A percentile compares a stretch with the other conserved stretches of the same genome.
Evolutionary conservation across 768 basidiomycete genomes (phyloP).

Genomic region (Glaciozyma antarctica): DNA sequence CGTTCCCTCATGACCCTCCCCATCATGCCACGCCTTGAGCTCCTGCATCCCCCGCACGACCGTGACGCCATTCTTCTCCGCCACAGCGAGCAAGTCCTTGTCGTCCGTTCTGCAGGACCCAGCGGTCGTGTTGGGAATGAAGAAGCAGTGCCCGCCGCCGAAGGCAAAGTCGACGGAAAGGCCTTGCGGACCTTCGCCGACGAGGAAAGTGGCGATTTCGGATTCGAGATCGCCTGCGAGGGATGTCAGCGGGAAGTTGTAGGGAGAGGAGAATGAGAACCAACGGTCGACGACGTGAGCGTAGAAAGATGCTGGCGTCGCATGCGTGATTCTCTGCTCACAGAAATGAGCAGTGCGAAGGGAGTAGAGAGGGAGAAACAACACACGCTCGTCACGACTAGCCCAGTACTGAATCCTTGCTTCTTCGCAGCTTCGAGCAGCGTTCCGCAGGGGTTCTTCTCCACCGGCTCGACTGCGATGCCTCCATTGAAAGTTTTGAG

Average conservation of each 20-base stretch:
- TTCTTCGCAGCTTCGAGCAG: slow-evolving; percentile 36
- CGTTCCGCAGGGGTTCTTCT: slow-evolving; percentile 29
- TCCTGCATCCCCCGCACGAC: slow-evolving; percentile 27
- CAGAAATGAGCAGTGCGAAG: not conserved
- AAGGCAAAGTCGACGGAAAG: slow-evolving; percentile 35
- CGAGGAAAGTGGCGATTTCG: slow-evolving; percentile 31
- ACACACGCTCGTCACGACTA: slow-evolving; percentile 29
- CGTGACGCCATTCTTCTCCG: slow-evolving; percentile 17
- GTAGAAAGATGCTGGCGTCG: slow-evolving; percentile 35
- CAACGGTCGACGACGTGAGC: slow-evolving; percentile 34
- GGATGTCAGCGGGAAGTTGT: not conserved
- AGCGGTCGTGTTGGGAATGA: slow-evolving; percentile 26
- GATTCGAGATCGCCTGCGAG: slow-evolving; percentile 12
- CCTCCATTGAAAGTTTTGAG: slow-evolving; percentile 37
- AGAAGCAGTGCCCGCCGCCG: slow-evolving; percentile 35
- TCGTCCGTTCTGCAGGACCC: slow-evolving; percentile 33
- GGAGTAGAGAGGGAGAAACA: not conserved
- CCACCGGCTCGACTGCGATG: slow-evolving; percentile 26
- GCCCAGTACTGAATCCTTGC: slow-evolving; percentile 32
- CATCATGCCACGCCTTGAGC: slow-evolving; percentile 17
- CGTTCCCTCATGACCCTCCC: slow-evolving; percentile 5
- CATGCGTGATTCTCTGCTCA: slow-evolving; percentile 27
- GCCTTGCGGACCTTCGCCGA: slow-evolving; percentile 31
- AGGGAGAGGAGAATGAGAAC: not conserved
- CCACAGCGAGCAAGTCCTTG: slow-evolving; percentile 26